Percentiles rank a stretch among this genome's conserved stretches.
phyloP scores from a whole-genome alignment of 78 protist species.

The Salpingoeca rosetta region DNA sequence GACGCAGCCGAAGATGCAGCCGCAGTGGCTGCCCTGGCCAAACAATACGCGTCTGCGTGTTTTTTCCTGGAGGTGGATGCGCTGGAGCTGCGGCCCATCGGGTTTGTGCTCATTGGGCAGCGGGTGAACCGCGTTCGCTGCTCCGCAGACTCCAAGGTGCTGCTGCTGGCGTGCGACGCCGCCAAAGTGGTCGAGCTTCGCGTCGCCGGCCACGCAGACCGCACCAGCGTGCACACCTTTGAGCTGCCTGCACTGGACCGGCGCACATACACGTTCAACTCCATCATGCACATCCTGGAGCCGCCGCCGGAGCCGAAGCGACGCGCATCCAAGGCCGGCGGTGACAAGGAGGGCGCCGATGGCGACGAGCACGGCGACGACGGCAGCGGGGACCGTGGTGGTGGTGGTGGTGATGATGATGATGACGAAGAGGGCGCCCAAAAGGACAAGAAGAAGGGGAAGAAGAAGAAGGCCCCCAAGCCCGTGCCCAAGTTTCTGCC shows the following conservation, averaged over 20 bases:
- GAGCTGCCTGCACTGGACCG: not conserved
- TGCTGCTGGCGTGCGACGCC: not conserved
- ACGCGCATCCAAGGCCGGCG: not conserved
- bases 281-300: not conserved
- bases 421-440: not conserved
- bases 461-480: not conserved
- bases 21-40: not conserved
- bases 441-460: not conserved
- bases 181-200: not conserved
- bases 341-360: not conserved
- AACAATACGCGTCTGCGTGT: slow-evolving; percentile 6
- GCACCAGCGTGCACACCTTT: slow-evolving; percentile 6
- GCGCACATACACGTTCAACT: not conserved
- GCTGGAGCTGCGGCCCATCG: slow-evolving; percentile 11
- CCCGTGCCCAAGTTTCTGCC: not conserved
- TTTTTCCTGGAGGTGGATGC: slow-evolving; percentile 27
- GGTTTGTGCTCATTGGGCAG: slow-evolving; percentile 6
- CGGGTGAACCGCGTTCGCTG: not conserved
- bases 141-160: too few species aligned
- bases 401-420: not conserved
- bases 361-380: slow-evolving; percentile 10
- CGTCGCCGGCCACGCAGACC: not conserved
- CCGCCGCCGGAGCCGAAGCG: not conserved
- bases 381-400: slow-evolving; percentile 3
- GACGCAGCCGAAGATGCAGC: slow-evolving; percentile 46